Evolutionary conservation across 192 early-diverging fungal species (phyloP), one percentile per base, ranked within the genome.

Genomic region (Pilaira anomala): DNA sequence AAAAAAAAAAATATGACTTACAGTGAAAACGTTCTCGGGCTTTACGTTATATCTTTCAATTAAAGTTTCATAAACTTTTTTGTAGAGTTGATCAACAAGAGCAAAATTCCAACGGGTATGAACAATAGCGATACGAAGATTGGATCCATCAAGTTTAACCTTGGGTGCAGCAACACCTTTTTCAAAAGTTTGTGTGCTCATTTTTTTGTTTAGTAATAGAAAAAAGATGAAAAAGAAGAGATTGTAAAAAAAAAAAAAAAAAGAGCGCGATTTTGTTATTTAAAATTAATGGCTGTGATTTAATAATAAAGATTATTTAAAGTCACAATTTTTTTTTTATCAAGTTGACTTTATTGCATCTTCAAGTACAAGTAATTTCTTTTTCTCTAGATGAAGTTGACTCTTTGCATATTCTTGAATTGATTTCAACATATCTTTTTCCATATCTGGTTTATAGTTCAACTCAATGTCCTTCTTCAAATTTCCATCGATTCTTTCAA

Each of bases 91-190:
- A 14, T 93, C 81, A 21, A 99, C 95, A 24, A 99, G 86, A 48
- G 81, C 69, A 18, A 73, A 57, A 78, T 99, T 99, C 96, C 97
- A 99, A 52, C 95, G 90, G 14, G 96, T 92, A 71, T 93, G 95
- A 42, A 98, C 89, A 44, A 93, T 89, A 48, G 91, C 81, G 26
- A 93, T 71, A 57, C 83, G 84, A 29, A 91, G 80, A 7, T 33
- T 44, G 16, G 79, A 82, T 42, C 89, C 91, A 49, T 93, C 87
- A 14, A 89, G 76, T 54, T 64, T 62, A 24, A 70, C 64, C 13
- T 58, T 50, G 7, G 87, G 63, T 22, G 79, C 74, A 62, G 85
- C 79, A 52, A 91, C 83, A 50, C 91, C 91, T 73, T 93, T 91
- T 73, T 81, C 78, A 67, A 91, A 91, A 28, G 67, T 69, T 36